phyloP scores from a whole-genome alignment of 371 early-diverging fungal genomes.

The Mortierella sp. region DNA sequence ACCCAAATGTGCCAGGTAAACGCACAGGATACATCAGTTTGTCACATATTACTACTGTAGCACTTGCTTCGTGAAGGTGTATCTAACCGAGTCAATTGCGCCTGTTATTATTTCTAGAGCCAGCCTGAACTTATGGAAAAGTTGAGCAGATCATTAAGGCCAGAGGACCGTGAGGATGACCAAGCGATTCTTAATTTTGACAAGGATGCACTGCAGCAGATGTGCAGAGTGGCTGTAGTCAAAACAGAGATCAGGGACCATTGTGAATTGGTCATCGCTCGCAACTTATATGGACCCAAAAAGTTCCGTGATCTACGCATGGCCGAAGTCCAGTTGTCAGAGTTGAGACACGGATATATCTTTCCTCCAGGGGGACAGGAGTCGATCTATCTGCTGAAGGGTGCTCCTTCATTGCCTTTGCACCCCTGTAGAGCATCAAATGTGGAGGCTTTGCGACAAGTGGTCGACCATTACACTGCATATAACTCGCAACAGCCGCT shows the following conservation, averaged over 20 bases:
- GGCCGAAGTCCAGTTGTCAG: slow-evolving; percentile 50
- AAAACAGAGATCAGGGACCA: slow-evolving; percentile 54
- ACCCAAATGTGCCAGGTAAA: slow-evolving; percentile 52
- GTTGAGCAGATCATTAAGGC: slow-evolving; percentile 39
- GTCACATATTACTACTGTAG: neutral
- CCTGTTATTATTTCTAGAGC: slow-evolving; percentile 8
- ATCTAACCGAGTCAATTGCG: neutral
- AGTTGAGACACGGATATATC: slow-evolving; percentile 41
- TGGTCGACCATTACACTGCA: slow-evolving; percentile 55
- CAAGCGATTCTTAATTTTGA: slow-evolving; percentile 55
- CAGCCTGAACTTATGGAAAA: slow-evolving; percentile 54
- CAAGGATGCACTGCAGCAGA: slow-evolving; percentile 51
- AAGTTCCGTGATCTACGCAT: slow-evolving; percentile 55
- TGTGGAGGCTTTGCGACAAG: slow-evolving; percentile 55
- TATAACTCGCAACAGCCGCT: slow-evolving; percentile 50
- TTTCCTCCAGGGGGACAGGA: slow-evolving; percentile 56
- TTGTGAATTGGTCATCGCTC: slow-evolving; percentile 53
- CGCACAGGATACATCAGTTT: neutral
- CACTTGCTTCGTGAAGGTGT: neutral
- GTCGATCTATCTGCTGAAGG: slow-evolving; percentile 54
- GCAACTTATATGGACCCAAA: slow-evolving; percentile 52
- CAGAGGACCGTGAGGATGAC: slow-evolving; percentile 52
- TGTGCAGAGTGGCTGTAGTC: slow-evolving; percentile 49
- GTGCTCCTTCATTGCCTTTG: slow-evolving; percentile 50
- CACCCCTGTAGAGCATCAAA: slow-evolving; percentile 57